A percentile compares a stretch with the other conserved stretches of the same genome.
Evolutionary conservation across 768 basidiomycete genomes (phyloP).

Genomic region (Xerocomus potaroensis): DNA sequence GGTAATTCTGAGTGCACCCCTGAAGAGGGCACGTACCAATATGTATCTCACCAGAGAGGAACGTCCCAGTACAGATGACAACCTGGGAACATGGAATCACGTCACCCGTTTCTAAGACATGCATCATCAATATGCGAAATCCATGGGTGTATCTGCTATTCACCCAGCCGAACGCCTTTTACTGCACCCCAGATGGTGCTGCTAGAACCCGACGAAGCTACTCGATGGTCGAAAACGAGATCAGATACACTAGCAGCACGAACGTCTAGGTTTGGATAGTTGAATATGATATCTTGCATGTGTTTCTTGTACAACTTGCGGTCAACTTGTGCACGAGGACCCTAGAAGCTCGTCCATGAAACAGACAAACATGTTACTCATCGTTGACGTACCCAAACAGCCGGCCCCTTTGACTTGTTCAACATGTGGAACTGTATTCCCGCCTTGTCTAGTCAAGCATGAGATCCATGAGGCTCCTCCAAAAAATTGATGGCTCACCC

Average conservation of each 20-base stretch:
- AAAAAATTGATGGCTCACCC: conserved; percentile 41
- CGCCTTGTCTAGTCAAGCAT: conserved; percentile 62
- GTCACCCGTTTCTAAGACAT: conserved; percentile 61
- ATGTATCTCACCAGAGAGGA: conserved; percentile 87
- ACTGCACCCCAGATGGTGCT: conserved; percentile 47
- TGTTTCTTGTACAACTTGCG: conserved; percentile 75
- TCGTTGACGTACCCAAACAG: conserved; percentile 72
- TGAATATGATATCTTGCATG: conserved; percentile 67
- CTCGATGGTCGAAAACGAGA: conserved; percentile 57
- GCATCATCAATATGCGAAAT: not conserved
- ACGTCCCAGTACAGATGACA: conserved; percentile 88
- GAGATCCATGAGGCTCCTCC: not conserved
- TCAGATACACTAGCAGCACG: conserved; percentile 75
- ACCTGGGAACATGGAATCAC: conserved; percentile 73
- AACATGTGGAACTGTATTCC: conserved; percentile 87
- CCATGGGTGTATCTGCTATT: not conserved
- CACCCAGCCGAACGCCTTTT: conserved; percentile 66
- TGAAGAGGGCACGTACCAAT: conserved; percentile 48
- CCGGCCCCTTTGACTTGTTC: conserved; percentile 82
- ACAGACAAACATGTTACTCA: not conserved
- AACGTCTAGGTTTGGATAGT: conserved; percentile 67
- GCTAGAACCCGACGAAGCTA: conserved; percentile 21
- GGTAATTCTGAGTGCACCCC: not conserved
- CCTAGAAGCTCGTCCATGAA: conserved; percentile 40
- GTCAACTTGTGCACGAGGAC: conserved; percentile 87